Percentiles rank a stretch among this genome's conserved stretches.
Conservation (phyloP, 1,284 basidiomycete genomes). For the Gymnopus androsaceus region DNA sequence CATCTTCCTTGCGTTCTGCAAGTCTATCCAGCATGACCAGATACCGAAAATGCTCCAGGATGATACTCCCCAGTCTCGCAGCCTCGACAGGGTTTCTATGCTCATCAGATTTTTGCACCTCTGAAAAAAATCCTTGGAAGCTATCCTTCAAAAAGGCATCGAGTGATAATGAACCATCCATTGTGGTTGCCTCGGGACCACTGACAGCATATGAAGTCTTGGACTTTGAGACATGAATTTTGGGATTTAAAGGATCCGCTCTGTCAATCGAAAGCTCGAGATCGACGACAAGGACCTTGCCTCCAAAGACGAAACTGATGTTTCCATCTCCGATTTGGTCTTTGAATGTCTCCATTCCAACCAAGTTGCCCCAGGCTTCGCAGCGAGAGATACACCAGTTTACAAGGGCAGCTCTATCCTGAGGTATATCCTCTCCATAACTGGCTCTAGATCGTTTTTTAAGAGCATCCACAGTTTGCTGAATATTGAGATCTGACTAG, state of each 20-base stretch:
- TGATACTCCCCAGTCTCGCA: conserved; percentile 45
- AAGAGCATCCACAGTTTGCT: conserved; percentile 45
- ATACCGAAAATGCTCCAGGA: conserved; percentile 63
- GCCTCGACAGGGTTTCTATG: conserved; percentile 52
- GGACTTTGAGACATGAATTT: conserved; percentile 51
- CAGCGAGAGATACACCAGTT: conserved; percentile 61
- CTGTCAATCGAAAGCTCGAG: conserved; percentile 59
- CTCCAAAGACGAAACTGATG: conserved; percentile 65
- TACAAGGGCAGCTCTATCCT: conserved; percentile 43
- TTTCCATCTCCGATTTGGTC: conserved; percentile 49
- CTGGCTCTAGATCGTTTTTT: conserved; percentile 43
- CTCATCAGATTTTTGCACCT: conserved; percentile 60
- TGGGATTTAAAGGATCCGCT: conserved; percentile 35
- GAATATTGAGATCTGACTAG: conserved; percentile 55
- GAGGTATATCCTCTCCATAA: conserved; percentile 66
- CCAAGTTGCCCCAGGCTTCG: conserved; percentile 57
- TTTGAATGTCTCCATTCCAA: conserved; percentile 73
- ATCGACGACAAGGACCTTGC: conserved; percentile 77
- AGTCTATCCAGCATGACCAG: conserved; percentile 71
- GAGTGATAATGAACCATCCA: conserved; percentile 56
- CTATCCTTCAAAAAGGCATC: conserved; percentile 60
- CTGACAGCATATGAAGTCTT: conserved; percentile 76
- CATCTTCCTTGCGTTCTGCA: conserved; percentile 57
- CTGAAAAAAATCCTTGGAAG: conserved; percentile 56
- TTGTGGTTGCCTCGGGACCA: conserved; percentile 36